Evolutionary conservation across 768 basidiomycete genomes (phyloP), one percentile per base, ranked within the genome.

Genomic region (Pisolithus albus): DNA sequence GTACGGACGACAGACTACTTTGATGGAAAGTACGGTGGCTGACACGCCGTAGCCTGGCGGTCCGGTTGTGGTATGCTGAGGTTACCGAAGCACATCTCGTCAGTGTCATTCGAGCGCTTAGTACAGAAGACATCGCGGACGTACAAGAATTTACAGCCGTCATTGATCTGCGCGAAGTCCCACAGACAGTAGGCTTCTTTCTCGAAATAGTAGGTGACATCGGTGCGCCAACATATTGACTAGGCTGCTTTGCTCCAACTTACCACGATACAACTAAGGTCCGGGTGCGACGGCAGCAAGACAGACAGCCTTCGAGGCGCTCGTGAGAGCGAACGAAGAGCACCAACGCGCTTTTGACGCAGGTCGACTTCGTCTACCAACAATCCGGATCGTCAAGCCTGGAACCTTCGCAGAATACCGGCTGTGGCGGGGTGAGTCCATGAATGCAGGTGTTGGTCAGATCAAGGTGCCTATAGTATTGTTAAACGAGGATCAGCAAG

Each of bases 111-210:
- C 37, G 23, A 0, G 8, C 18, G 1, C 15, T 52, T 1, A 47
- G 7, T 34, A 55, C 46, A 3, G 39, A 57, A 1, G 54, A 53
- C 15, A 34, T 34, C 10, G 15, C 26, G 0, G 44, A 16, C n/a
- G 56, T 61, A 1, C 52, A 55, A 1, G 55, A 61, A 4, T 60
- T 64, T 2, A 54, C 59, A 15, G 38, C 53, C 1, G 26, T 58
- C 26, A 3, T 58, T 7, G 62, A 66, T n/a, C 24, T 53, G n/a
- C 55, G 54, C 18, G 16, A 23, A 4, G 32, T 46, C 4, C 52
- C 47, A 2, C n/a, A 18, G 21, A 51, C 57, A 3, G 32, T 62
- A 2, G 54, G 55, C 7, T 64, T 60, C 38, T 39, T 64, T 23
- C 11, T 64, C 42, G 60, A 58, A 16, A 30, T 50, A 3, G 38